These are phyloP conservation scores for Zymoseptoria crescenta DNA, from an alignment of 2,329 filamentous ascomycete species.

Conservation along the genomic window DNA sequence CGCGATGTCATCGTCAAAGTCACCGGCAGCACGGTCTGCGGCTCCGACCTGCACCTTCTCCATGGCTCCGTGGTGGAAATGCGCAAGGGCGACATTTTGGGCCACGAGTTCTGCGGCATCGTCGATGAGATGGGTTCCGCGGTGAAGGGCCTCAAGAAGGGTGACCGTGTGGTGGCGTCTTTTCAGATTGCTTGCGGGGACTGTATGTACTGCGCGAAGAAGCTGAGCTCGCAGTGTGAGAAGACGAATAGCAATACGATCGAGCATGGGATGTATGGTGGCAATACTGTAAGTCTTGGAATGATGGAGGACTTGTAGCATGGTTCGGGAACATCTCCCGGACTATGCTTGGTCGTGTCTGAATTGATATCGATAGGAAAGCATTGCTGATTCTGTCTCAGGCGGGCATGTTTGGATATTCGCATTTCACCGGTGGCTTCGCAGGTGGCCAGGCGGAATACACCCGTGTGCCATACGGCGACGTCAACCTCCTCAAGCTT, in stretches of 20 bases:
- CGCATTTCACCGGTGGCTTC: constrained; percentile 74
- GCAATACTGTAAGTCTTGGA: constrained; percentile 44
- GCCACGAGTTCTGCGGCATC: constrained; percentile 46
- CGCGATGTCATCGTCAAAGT: constrained; percentile 74
- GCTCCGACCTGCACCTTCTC: constrained; percentile 53
- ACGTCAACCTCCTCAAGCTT: constrained; percentile 72
- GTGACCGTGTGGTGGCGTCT: constrained; percentile 64
- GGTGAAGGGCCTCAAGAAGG: constrained; percentile 38
- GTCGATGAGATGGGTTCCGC: constrained; percentile 40
- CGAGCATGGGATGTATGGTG: constrained; percentile 69
- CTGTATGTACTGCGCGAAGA: constrained; percentile 73
- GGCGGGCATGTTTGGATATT: constrained; percentile 55
- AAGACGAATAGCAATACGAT: constrained; percentile 67
- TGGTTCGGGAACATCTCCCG: background rate
- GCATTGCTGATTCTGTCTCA: background rate
- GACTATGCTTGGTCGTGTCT: background rate
- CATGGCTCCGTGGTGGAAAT: constrained; percentile 43
- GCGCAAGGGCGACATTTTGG: constrained; percentile 44
- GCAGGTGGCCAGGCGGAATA: constrained; percentile 85
- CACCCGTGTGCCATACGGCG: constrained; percentile 69
- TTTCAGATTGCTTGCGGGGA: constrained; percentile 70
- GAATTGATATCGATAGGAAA: background rate
- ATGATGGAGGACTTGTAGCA: background rate
- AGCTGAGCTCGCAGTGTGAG: constrained; percentile 72
- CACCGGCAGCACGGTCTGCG: constrained; percentile 57